These are phyloP conservation scores for Trametes gibbosa DNA, from an alignment of 768 basidiomycete genomes.

Conservation along the genomic window DNA sequence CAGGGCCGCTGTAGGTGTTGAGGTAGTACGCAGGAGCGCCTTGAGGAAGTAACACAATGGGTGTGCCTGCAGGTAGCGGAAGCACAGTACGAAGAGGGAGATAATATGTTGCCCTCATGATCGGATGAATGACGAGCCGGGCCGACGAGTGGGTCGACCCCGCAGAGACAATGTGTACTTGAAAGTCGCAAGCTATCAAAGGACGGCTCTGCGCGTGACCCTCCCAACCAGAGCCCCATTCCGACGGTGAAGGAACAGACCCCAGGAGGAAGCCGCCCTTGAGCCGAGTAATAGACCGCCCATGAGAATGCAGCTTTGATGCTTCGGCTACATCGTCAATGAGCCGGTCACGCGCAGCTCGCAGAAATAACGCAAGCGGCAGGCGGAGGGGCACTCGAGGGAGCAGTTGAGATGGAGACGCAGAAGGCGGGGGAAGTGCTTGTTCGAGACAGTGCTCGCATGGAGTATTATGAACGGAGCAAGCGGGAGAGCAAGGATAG, in stretches of 20 bases:
- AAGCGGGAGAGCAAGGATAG: constrained; percentile 53
- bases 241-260: constrained; percentile 40
- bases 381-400: constrained; percentile 45
- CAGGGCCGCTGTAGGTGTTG: constrained; percentile 66
- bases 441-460: constrained; percentile 38
- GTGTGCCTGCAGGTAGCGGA: constrained; percentile 56
- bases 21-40: constrained; percentile 73
- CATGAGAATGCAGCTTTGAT: constrained; percentile 29
- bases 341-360: constrained; percentile 55
- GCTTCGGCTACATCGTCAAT: constrained; percentile 53
- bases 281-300: constrained; percentile 46
- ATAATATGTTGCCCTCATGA: constrained; percentile 55
- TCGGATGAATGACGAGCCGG: constrained; percentile 64
- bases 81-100: constrained; percentile 43
- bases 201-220: constrained; percentile 50
- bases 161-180: constrained; percentile 44
- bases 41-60: constrained; percentile 68
- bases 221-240: constrained; percentile 70
- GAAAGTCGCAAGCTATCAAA: constrained; percentile 57
- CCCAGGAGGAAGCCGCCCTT: constrained; percentile 64
- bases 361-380: constrained; percentile 48
- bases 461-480: constrained; percentile 38
- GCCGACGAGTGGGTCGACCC: constrained; percentile 19
- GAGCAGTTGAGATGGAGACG: constrained; percentile 30
- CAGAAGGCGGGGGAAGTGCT: constrained; percentile 4